Evolutionary conservation across 2,329 filamentous ascomycete species (phyloP).

Genomic region (Colletotrichum truncatum): DNA sequence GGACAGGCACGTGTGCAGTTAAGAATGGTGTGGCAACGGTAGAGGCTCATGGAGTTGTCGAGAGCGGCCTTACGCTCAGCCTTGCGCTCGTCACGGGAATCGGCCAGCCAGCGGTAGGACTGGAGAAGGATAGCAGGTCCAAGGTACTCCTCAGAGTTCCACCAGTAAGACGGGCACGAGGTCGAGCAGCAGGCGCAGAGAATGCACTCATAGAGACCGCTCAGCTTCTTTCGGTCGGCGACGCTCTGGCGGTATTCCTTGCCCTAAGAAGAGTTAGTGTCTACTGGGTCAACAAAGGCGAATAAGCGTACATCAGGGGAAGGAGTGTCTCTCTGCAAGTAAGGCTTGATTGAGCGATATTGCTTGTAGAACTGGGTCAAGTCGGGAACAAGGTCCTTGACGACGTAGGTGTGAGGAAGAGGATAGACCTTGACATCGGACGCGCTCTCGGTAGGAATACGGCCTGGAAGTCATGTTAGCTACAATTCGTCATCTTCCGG

Average conservation of each 20-base stretch:
- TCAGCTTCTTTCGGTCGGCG: slow-evolving; percentile 94
- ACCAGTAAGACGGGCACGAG: slow-evolving; percentile 99
- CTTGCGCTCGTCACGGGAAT: slow-evolving; percentile 92
- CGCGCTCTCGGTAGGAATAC: slow-evolving; percentile 84
- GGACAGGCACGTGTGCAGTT: slow-evolving; percentile 98
- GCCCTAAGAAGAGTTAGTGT: slow-evolving; percentile 63
- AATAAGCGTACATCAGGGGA: slow-evolving; percentile 76
- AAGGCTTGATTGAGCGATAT: slow-evolving; percentile 99
- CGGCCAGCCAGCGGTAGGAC: slow-evolving; percentile 96
- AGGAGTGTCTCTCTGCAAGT: slow-evolving; percentile 90
- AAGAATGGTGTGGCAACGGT: slow-evolving; percentile 98
- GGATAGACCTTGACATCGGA: slow-evolving; percentile 96
- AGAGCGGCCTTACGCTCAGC: slow-evolving; percentile 88
- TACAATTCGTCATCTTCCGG: not conserved
- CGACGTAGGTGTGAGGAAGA: slow-evolving; percentile 96
- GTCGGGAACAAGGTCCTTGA: slow-evolving; percentile 98
- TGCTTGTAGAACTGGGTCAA: slow-evolving; percentile 99
- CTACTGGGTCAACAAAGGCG: not conserved
- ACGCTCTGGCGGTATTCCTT: slow-evolving; percentile 92
- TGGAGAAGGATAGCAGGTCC: slow-evolving; percentile 96
- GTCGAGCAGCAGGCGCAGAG: slow-evolving; percentile 99
- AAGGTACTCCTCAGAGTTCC: slow-evolving; percentile 99
- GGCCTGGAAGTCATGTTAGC: slow-evolving; percentile 68
- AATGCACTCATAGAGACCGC: slow-evolving; percentile 99
- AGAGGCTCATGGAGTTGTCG: slow-evolving; percentile 99